Base-by-base conservation (phyloP, 1,284 basidiomycete species). In the Cryptococcus sp. region DNA sequence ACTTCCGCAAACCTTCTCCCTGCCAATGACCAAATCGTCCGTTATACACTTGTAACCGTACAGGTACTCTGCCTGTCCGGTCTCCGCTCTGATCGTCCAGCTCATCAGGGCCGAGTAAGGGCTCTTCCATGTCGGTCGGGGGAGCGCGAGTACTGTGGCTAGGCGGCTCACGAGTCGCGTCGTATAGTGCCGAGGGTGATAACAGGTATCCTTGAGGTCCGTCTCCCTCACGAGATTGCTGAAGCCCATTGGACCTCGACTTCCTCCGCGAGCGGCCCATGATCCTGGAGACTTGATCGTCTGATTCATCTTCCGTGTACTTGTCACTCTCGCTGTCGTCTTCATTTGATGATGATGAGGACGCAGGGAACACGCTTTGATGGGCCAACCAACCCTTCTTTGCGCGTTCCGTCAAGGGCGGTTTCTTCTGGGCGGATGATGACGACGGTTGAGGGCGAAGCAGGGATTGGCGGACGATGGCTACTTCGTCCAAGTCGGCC, bases 331-430 rank as follows among this genome's bases (percentile, higher is more conserved):
- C 70, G 17, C 70, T 65, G n/a, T 54, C 57, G 0, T 64, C 64
- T 17, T 70, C 67, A 41, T 66, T 68, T 5, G 68, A 71, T 0
- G 73, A 75, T 0, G 70, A 70, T 7, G 69, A 67, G 5, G 74
- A 73, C 23, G 76, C 66, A 0, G 78, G 79, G 45, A 78, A 79
- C 16, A 78, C 66, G 52, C 73, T 77, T 55, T 79, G 78, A 65
- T 80, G 77, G 3, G 78, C 78, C 2, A 78, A 61, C 79, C 79
- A 80, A 4, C 78, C 78, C 55, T 70, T 72, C 55, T 70, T 72
- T 25, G 64, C 61, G 27, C 68, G 52, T 40, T 64, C 60, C 5
- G 68, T 61, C 23, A 54, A 23, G 0, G 63, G 53, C 19, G 46
- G n/a, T 13, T 25, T 46, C 25, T 57, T 47, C 61, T 56, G 19